Conservation (phyloP, 345 rosid species). For the Turritis glabra region DNA sequence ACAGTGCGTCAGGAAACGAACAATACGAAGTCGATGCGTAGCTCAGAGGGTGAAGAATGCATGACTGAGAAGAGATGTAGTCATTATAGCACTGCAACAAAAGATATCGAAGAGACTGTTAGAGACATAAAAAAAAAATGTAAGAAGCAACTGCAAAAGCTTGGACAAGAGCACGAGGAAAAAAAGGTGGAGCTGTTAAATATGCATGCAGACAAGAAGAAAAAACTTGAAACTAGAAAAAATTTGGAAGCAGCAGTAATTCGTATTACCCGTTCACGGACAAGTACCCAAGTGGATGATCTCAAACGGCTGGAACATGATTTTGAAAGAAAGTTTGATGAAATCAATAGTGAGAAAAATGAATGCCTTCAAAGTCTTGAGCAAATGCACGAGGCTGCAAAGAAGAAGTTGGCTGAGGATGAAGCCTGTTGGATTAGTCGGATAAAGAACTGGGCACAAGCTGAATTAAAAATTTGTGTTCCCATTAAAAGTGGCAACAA, state of each 20-base stretch:
- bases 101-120: slow-evolving; percentile 53
- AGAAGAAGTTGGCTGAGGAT: slow-evolving; percentile 47
- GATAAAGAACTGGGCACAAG: slow-evolving; percentile 51
- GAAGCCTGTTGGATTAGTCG: slow-evolving; percentile 50
- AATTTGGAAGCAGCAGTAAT: slow-evolving; percentile 58
- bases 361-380: slow-evolving; percentile 43
- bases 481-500: slow-evolving; percentile 19
- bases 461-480: slow-evolving; percentile 33
- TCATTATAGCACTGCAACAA: slow-evolving; percentile 40
- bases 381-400: slow-evolving; percentile 45
- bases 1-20: slow-evolving; percentile 24
- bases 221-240: slow-evolving; percentile 44
- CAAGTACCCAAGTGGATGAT: slow-evolving; percentile 42
- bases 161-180: slow-evolving; percentile 44
- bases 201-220: slow-evolving; percentile 50
- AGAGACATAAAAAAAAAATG: slow-evolving; percentile 53
- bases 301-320: slow-evolving; percentile 53
- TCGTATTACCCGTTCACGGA: slow-evolving; percentile 40
- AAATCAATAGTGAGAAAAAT: slow-evolving; percentile 44
- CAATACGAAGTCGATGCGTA: slow-evolving; percentile 31
- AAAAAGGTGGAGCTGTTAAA: slow-evolving; percentile 45
- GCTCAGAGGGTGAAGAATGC: slow-evolving; percentile 38
- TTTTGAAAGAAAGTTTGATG: slow-evolving; percentile 46
- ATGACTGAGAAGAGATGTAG: slow-evolving; percentile 39
- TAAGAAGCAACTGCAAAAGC: slow-evolving; percentile 51